Conservation (phyloP, 2,329 filamentous ascomycete species). For the Cephalotrichum gorgonifer region DNA sequence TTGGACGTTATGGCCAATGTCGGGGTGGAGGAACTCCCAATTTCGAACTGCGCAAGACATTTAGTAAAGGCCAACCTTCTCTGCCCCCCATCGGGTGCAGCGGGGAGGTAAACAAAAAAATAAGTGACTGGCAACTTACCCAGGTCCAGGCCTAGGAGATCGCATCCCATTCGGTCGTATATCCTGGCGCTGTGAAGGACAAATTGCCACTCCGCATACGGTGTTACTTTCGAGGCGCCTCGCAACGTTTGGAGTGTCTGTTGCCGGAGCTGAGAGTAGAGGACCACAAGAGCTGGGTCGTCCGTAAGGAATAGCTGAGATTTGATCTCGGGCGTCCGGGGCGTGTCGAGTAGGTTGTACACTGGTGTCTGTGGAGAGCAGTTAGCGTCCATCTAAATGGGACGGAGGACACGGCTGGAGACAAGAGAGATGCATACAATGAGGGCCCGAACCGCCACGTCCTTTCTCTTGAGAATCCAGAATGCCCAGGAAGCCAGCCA, state of each 20-base stretch:
- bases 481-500: conserved; percentile 96
- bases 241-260: conserved; percentile 73
- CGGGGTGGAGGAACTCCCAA: conserved; percentile 65
- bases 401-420: background rate
- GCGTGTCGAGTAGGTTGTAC: conserved; percentile 60
- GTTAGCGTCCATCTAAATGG: background rate
- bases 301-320: conserved; percentile 78
- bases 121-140: conserved; percentile 35
- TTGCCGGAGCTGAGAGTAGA: conserved; percentile 79
- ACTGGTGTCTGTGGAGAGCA: conserved; percentile 56
- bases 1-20: conserved; percentile 14
- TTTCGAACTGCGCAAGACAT: conserved; percentile 47
- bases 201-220: conserved; percentile 77
- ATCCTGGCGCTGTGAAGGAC: conserved; percentile 75
- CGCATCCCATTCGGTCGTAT: conserved; percentile 88
- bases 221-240: conserved; percentile 72
- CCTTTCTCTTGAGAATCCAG: conserved; percentile 74
- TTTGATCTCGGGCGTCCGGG: conserved; percentile 57
- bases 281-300: conserved; percentile 76
- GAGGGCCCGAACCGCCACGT: conserved; percentile 75
- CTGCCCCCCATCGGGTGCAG: background rate
- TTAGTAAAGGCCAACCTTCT: background rate
- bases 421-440: conserved; percentile 54
- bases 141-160: conserved; percentile 76
- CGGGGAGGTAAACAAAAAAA: background rate